These are phyloP conservation scores for Cryptococcus depauperatus DNA, from an alignment of 1,284 basidiomycete genomes.

Conservation along the genomic window DNA sequence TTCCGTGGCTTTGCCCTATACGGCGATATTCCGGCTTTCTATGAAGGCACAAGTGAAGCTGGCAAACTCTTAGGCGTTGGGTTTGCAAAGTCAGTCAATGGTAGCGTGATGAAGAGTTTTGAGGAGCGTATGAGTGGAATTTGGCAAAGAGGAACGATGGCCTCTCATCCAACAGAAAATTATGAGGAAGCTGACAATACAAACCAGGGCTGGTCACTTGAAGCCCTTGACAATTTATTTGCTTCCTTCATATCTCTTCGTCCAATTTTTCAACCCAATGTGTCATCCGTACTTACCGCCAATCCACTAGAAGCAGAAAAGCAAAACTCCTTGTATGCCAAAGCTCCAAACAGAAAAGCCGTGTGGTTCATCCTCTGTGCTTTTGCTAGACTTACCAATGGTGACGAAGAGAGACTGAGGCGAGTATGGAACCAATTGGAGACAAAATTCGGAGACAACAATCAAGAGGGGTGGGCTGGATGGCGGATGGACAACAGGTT, in stretches of 20 bases:
- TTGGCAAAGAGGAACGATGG: constrained; percentile 17
- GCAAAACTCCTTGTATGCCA: not conserved
- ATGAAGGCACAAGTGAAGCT: constrained; percentile 8
- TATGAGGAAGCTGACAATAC: not conserved
- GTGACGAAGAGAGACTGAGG: constrained; percentile 23
- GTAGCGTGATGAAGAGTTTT: not conserved
- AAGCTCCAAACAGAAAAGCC: constrained; percentile 26
- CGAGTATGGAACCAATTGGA: constrained; percentile 29
- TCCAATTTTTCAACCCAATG: not conserved
- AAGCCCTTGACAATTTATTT: constrained; percentile 26
- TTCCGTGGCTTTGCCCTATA: constrained; percentile 66
- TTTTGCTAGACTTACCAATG: constrained; percentile 30
- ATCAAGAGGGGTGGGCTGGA: constrained; percentile 26
- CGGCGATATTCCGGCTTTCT: constrained; percentile 16
- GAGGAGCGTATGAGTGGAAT: constrained; percentile 18
- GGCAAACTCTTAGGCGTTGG: constrained; percentile 4
- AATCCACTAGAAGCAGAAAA: not conserved
- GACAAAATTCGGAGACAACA: constrained; percentile 34
- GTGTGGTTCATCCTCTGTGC: constrained; percentile 35
- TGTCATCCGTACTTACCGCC: not conserved
- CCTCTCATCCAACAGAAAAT: not conserved
- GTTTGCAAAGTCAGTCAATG: not conserved
- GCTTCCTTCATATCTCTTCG: constrained; percentile 21
- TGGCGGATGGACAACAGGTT: constrained; percentile 28
- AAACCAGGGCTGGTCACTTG: constrained; percentile 19